Evolutionary conservation across 306 rosid species (phyloP), one percentile per base, ranked within the genome.

Genomic region (Phaseolus lunatus): DNA sequence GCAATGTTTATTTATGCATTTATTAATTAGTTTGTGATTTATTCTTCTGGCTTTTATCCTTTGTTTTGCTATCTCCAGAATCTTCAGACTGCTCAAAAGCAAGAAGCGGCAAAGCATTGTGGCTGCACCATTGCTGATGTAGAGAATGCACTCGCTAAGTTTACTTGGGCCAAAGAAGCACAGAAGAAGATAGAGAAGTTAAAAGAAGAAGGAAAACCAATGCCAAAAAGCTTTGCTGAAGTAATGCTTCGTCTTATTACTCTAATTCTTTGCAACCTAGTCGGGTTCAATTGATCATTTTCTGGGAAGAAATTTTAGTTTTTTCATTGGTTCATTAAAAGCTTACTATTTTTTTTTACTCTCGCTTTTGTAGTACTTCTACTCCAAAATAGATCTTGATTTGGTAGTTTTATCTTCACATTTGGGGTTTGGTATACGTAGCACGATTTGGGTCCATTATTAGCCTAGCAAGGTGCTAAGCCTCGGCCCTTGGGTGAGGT

Each of bases 91-190:
- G 69, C 67, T 76, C 89, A 86, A 14, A 95, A 95, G 72, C 90
- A 90, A 86, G 96, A 88, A 84, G 92, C 97, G 5, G 98, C 97
- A 7, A 95, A 89, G 70, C 91, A 79, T 18, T 92, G 91, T 81
- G 88, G 89, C 14, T 92, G 86, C 82, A 85, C 96, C 0, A 87
- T 92, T 72, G 85, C 87, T 43, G 98, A 95, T 31, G 97, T 95
- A 18, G 98, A 95, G 87, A 90, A 92, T 72, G 89, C 96, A 27
- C 91, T 95, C 83, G 80, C 94, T 0, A 95, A 90, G 89, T 95
- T 90, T 84, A 82, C 89, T 16, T 95, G 98, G 98, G 97, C 97
- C 27, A 90, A 86, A 84, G 92, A 82, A 72, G 98, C 97, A 18
- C 88, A 92, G 65, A 90, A 82, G 87, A 92, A 89, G 93, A 80